Conservation (phyloP, 148 eudicot genomes). For the Suaeda aralocaspica region DNA sequence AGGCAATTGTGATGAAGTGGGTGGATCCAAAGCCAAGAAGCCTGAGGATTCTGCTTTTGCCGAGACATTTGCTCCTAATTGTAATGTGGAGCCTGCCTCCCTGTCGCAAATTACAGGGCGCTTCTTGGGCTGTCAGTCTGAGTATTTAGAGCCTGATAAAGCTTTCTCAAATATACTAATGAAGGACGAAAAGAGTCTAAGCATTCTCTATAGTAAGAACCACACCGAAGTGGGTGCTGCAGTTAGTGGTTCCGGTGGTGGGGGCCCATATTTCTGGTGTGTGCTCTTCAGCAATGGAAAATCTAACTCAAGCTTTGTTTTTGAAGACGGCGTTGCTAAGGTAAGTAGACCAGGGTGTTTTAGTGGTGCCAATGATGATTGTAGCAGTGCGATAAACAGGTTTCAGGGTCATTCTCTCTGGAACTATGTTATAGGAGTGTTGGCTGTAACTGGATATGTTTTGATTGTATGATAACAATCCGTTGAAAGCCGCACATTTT, state of each 20-base stretch:
- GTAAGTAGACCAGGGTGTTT: slow-evolving; percentile 73
- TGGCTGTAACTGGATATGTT: slow-evolving; percentile 29
- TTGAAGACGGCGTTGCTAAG: slow-evolving; percentile 62
- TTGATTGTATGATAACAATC: slow-evolving; percentile 31
- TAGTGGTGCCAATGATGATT: slow-evolving; percentile 79
- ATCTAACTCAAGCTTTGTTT: slow-evolving; percentile 58
- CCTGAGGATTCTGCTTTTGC: slow-evolving; percentile 67
- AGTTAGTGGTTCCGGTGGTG: slow-evolving; percentile 77
- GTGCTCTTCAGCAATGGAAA: slow-evolving; percentile 74
- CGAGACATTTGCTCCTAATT: slow-evolving; percentile 73
- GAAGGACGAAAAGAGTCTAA: slow-evolving; percentile 56
- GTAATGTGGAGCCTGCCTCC: slow-evolving; percentile 55
- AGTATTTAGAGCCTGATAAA: slow-evolving; percentile 47
- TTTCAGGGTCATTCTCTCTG: slow-evolving; percentile 25
- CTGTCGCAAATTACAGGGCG: slow-evolving; percentile 79
- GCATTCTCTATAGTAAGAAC: slow-evolving; percentile 61
- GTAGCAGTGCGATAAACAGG: slow-evolving; percentile 41
- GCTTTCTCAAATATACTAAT: slow-evolving; percentile 73
- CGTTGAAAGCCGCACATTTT: not conserved
- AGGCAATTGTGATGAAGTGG: slow-evolving; percentile 66
- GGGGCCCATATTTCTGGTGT: slow-evolving; percentile 88
- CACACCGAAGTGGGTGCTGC: slow-evolving; percentile 93
- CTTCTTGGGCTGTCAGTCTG: slow-evolving; percentile 76
- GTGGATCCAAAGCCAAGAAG: slow-evolving; percentile 61
- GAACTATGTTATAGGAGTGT: slow-evolving; percentile 31